Base-by-base conservation (phyloP, 2,329 filamentous ascomycete species). In the Penicillium rolfsii region DNA sequence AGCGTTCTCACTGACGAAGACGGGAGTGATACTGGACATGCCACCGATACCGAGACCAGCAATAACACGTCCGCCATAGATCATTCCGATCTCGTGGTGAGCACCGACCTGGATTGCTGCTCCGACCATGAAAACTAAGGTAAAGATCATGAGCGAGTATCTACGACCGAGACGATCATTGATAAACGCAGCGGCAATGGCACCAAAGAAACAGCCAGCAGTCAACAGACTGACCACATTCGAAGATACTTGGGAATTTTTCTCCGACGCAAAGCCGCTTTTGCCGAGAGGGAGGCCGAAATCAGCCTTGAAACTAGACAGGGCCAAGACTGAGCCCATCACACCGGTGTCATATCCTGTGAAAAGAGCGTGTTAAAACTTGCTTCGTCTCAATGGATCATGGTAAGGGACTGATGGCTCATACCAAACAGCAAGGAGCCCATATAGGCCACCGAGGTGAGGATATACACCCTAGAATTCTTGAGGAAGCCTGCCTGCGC, bases 391-490 rank as follows among this genome's bases (percentile, higher is more conserved):
- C 35, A 11, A 49, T 4, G 19, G 1, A 28, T 2, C 14, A 12
- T 33, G 14, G 5, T 16, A 36, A 6, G 12, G 5, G 3, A 14
- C 9, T 1, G n/a, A 6, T 46, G 52, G 8, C 6, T 66, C 72
- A 55, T 50, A 77, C 77, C 78, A 55, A 81, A 80, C n/a, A 80
- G 73, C 63, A 80, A 67, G 30, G 77, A 77, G 61, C 77, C 79
- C 63, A 77, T 70, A 58, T 80, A 80, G 67, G 79, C 78, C 38
- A 80, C 78, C 43, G 70, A 67, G 28, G 78, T 78, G 56, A 81
- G 74, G 59, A 80, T 69, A 64, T 80, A 80, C 35, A 81, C 78
- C 55, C 78, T 74, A 55, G 78, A 76, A 60, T 80, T 80, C 67
- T 79, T 76, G 65, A 79, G 73, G 59, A 76, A 68, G 28, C 64